Evolutionary conservation across 2,329 filamentous ascomycete genomes (phyloP), one percentile per base, ranked within the genome.

Genomic region (Colletotrichum costaricense): DNA sequence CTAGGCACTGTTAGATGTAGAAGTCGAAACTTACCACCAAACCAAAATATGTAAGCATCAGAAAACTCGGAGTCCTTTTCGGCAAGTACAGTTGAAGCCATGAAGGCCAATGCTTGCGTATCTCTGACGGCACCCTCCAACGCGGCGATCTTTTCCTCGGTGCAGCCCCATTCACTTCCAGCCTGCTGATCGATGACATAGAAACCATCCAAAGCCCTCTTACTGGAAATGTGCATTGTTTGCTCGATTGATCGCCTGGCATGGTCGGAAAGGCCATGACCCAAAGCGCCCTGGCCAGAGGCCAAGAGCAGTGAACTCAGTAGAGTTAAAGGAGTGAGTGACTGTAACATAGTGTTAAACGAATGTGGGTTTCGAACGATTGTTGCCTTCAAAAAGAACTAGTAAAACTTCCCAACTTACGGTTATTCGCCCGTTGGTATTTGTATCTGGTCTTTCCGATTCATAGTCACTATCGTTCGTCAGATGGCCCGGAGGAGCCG

Each of bases 141-240:
- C 9, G 8, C 30, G 6, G 1, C 28, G 42, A 68, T 68, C 11
- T 55, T 56, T 0, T 52, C 57, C 24, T 56, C 66, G 11, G 0
- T 16, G 46, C 66, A 68, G 24, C 66, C 66, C 56, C 56, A 68
- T 1, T 54, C 24, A 24, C 66, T 63, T 16, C 28, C 46, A 14
- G 12, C 7, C 26, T 55, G 16, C 42, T 60, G 28, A 16, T 68
- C 57, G 8, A 68, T 63, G 19, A 68, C 66, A 12, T 54, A 68
- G 26, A n/a, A 68, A 16, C 66, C 66, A n/a, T 68, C 22, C 0
- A 62, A 7, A 46, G 58, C 58, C 6, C 58, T 38, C 19, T 46
- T 62, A 3, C 22, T 49, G 22, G 26, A 11, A 11, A 38, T 46
- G 22, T 46, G 35, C 16, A 62, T 28, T 19, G 58, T 30, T 62